A percentile compares a stretch with the other conserved stretches of the same genome.
phyloP scores from a whole-genome alignment of 2,329 filamentous ascomycete genomes.

The Aspergillus pseudoterreus region DNA sequence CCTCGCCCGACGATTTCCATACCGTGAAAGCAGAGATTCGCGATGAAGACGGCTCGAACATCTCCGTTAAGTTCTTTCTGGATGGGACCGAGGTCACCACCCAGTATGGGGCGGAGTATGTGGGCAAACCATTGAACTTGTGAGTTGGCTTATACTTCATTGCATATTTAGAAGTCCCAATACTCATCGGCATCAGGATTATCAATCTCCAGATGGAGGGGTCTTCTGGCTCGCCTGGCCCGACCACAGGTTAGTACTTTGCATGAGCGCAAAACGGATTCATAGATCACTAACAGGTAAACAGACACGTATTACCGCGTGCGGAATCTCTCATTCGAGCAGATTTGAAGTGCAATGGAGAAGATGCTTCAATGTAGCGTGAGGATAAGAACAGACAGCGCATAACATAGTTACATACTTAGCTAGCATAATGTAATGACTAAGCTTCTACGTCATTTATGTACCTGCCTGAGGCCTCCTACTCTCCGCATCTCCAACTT shows the following conservation, averaged over 20 bases:
- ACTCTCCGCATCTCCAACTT: background rate
- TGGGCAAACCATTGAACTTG: conserved; percentile 43
- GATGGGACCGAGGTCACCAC: conserved; percentile 49
- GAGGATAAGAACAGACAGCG: background rate
- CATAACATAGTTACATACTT: background rate
- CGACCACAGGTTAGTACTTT: conserved; percentile 7
- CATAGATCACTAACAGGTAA: background rate
- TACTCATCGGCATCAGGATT: conserved; percentile 8
- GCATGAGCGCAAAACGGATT: background rate
- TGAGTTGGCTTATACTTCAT: conserved; percentile 2
- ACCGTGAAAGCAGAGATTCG: conserved; percentile 49
- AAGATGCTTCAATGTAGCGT: background rate
- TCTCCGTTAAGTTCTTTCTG: conserved; percentile 54
- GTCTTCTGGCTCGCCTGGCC: conserved; percentile 13
- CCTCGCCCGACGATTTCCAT: conserved; percentile 47
- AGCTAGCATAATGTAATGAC: background rate
- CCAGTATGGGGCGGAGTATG: conserved; percentile 49
- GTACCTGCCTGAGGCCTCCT: background rate
- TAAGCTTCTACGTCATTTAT: background rate
- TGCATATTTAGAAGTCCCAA: background rate
- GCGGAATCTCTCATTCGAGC: conserved; percentile 8
- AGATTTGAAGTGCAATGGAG: conserved; percentile 1
- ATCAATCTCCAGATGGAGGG: conserved; percentile 27
- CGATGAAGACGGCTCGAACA: conserved; percentile 51
- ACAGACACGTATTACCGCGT: conserved; percentile 10